These are phyloP conservation scores for Rhynchosporium secalis DNA, from an alignment of 2,329 filamentous ascomycete genomes.

Conservation along the genomic window DNA sequence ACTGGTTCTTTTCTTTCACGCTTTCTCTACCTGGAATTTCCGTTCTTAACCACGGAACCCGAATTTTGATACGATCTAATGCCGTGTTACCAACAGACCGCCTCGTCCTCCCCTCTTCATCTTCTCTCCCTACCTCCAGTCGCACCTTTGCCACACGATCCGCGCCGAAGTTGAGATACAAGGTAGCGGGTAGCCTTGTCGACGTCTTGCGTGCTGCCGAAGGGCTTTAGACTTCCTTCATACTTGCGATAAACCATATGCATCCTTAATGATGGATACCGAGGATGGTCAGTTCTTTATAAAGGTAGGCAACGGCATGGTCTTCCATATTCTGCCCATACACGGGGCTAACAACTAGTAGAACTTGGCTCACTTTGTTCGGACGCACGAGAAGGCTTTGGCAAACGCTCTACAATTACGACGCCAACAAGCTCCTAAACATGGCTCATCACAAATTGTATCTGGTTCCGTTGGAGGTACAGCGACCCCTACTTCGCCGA, in stretches of 20 bases:
- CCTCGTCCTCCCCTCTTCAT: constrained; percentile 22
- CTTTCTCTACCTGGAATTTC: constrained; percentile 3
- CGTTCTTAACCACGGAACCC: constrained; percentile 11
- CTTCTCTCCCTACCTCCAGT: constrained; percentile 27
- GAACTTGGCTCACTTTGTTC: constrained; percentile 95
- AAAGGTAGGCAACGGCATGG: constrained; percentile 58
- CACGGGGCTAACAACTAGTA: constrained; percentile 43
- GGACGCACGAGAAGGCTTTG: constrained; percentile 94
- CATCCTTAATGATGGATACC: constrained; percentile 57
- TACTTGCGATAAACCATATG: constrained; percentile 43
- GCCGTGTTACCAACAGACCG: constrained; percentile 35
- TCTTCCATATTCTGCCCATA: not conserved
- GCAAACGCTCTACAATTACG: constrained; percentile 91
- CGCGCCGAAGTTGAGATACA: constrained; percentile 30
- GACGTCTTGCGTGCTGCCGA: constrained; percentile 26
- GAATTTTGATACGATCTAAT: constrained; percentile 28
- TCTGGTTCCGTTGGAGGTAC: constrained; percentile 55
- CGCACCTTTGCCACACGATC: constrained; percentile 28
- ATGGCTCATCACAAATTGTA: constrained; percentile 67
- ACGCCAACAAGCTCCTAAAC: constrained; percentile 67
- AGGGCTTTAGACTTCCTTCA: constrained; percentile 31
- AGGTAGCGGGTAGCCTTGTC: constrained; percentile 32
- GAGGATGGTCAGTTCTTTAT: constrained; percentile 89
- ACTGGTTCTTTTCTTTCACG: not conserved
- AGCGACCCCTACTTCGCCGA: constrained; percentile 40